Evolutionary conservation across 148 eudicot genomes (phyloP).

Genomic region (Polygonum aviculare): DNA sequence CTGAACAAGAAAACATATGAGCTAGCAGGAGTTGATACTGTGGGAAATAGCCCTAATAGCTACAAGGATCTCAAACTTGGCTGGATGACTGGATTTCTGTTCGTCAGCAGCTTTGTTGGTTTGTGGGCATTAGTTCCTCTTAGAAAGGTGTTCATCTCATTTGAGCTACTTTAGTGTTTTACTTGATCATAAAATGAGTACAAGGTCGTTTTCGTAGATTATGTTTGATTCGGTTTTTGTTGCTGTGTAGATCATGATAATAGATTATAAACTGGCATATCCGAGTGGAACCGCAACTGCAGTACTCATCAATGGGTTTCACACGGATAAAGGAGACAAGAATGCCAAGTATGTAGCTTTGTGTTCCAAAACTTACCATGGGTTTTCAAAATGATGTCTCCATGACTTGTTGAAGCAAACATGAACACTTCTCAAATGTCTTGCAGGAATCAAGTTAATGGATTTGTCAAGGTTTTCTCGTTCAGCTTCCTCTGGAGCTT

Average conservation of each 20-base stretch:
- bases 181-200: no score
- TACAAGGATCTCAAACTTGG: conserved; percentile 55
- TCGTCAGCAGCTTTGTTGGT: conserved; percentile 66
- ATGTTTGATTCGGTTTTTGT: not conserved
- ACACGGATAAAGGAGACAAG: conserved; percentile 64
- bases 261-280: conserved; percentile 65
- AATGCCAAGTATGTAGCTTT: conserved; percentile 50
- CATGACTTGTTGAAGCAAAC: not conserved
- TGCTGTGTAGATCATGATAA: conserved; percentile 60
- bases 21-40: conserved; percentile 43
- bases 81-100: conserved; percentile 70
- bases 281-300: conserved; percentile 96
- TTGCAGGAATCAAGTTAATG: conserved; percentile 70
- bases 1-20: conserved; percentile 71
- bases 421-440: not conserved
- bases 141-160: conserved; percentile 42
- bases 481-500: conserved; percentile 68
- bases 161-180: no score
- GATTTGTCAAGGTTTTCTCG: conserved; percentile 57
- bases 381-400: not conserved
- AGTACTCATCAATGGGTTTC: conserved; percentile 83
- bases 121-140: conserved; percentile 81
- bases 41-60: conserved; percentile 52
- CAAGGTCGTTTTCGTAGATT: no score
- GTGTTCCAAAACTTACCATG: not conserved